Conservation (phyloP, 2,329 filamentous ascomycete species). For the Cladosporium sp. region DNA sequence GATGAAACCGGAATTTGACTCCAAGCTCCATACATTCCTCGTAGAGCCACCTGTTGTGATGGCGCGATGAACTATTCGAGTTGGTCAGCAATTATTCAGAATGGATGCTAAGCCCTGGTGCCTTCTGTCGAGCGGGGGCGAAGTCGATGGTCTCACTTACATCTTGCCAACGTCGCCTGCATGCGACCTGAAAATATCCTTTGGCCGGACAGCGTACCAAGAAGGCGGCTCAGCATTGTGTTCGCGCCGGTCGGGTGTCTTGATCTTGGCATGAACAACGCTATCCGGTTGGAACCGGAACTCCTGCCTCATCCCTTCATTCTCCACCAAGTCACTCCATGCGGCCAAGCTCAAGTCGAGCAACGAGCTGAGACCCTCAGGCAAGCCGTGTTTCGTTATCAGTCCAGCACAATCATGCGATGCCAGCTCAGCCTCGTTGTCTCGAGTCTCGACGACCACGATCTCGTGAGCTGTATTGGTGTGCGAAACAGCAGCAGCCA, state of each 20-base stretch:
- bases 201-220: conserved; percentile 8
- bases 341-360: conserved; percentile 5
- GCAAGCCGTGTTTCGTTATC: conserved; percentile 12
- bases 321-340: conserved; percentile 14
- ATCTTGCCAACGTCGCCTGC: conserved; percentile 13
- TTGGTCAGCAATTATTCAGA: conserved; percentile 1
- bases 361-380: conserved; percentile 8
- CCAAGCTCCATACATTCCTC: conserved; percentile 14
- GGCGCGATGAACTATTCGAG: conserved; percentile 10
- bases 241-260: background rate
- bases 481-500: conserved; percentile 13
- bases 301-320: background rate
- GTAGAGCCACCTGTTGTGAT: conserved; percentile 14
- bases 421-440: conserved; percentile 13
- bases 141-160: conserved; percentile 3
- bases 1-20: conserved; percentile 17
- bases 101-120: too few relatives aligned
- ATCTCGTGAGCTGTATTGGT: conserved; percentile 14
- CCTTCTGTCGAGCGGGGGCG: background rate
- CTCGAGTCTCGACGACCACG: conserved; percentile 21
- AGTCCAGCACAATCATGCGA: conserved; percentile 18
- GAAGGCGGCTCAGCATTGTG: conserved; percentile 5
- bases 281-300: background rate
- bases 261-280: background rate
- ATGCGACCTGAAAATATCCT: background rate